Conservation (phyloP, 192 early-diverging fungal genomes). For the Dimargaris xerosporica region DNA sequence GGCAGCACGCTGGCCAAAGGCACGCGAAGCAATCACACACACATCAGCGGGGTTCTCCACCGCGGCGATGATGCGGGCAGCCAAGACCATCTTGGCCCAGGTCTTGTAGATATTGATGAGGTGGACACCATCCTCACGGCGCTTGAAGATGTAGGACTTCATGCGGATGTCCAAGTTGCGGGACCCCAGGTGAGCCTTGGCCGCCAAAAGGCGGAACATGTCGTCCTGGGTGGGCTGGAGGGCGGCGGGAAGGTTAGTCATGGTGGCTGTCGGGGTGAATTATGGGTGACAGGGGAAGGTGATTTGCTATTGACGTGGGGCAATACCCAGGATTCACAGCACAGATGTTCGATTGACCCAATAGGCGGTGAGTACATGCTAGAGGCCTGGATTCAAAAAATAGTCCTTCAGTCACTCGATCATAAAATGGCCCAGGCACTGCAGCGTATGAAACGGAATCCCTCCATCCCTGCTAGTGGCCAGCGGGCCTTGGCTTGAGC, state of each 20-base stretch:
- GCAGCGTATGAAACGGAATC: background rate
- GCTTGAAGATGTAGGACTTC: slow-evolving; percentile 93
- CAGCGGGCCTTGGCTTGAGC: background rate
- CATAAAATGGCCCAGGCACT: background rate
- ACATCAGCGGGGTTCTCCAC: slow-evolving; percentile 99
- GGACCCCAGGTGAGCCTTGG: slow-evolving; percentile 95
- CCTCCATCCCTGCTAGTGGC: background rate
- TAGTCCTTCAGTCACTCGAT: background rate
- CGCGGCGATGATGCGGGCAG: slow-evolving; percentile 96
- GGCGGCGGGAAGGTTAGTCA: slow-evolving; percentile 42
- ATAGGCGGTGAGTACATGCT: background rate
- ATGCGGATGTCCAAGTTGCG: slow-evolving; percentile 95
- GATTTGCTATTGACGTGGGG: background rate
- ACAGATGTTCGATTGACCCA: background rate
- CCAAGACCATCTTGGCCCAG: slow-evolving; percentile 99
- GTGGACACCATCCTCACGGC: slow-evolving; percentile 92
- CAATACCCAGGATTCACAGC: background rate
- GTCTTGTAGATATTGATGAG: slow-evolving; percentile 99
- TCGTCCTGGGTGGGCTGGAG: slow-evolving; percentile 81
- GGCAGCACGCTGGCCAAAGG: slow-evolving; percentile 96
- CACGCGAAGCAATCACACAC: slow-evolving; percentile 90
- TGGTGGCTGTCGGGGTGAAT: slow-evolving; percentile 16
- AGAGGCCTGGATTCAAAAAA: background rate
- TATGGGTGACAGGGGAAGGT: slow-evolving; percentile 10
- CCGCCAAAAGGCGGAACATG: slow-evolving; percentile 86